These are phyloP conservation scores for Solanum chaucha DNA, from an alignment of 257 asterid species.

Conservation along the genomic window DNA sequence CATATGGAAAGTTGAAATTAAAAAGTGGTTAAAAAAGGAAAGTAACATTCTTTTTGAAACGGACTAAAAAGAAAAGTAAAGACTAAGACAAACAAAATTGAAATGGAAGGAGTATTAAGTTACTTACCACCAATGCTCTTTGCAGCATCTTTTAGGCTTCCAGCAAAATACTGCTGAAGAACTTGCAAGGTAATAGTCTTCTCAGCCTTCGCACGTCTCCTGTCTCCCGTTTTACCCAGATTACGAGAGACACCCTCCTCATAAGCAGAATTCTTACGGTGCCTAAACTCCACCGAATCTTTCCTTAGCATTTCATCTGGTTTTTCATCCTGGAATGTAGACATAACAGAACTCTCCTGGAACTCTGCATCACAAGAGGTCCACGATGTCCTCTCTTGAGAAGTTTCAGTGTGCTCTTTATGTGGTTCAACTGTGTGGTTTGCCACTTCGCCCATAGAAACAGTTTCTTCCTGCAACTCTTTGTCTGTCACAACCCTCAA, in stretches of 20 bases:
- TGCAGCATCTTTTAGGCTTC: constrained; percentile 96
- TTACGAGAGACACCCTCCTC: constrained; percentile 31
- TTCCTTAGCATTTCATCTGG: constrained; percentile 3
- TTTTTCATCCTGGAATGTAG: constrained; percentile 19
- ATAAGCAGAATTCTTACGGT: constrained; percentile 24
- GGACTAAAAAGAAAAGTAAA: background rate
- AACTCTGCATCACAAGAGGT: constrained; percentile 8
- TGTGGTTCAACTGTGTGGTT: constrained; percentile 2
- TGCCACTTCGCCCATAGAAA: constrained; percentile 2
- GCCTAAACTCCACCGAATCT: constrained; percentile 13
- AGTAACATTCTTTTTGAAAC: background rate
- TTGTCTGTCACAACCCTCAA: constrained; percentile 56
- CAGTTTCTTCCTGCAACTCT: constrained; percentile 59
- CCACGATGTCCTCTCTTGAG: constrained; percentile 5
- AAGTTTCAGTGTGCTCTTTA: constrained; percentile 5
- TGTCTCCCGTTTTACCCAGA: constrained; percentile 33
- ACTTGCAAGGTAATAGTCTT: constrained; percentile 65
- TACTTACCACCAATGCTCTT: constrained; percentile 78
- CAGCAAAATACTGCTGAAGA: constrained; percentile 84
- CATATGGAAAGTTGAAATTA: background rate
- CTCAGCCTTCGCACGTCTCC: constrained; percentile 60
- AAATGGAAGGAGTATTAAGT: background rate
- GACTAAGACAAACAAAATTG: background rate
- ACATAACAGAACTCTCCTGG: constrained; percentile 18
- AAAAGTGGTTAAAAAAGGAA: background rate